Evolutionary conservation across 1,284 basidiomycete genomes (phyloP), one percentile per base, ranked within the genome.

Genomic region (Cerioporus squamosus): DNA sequence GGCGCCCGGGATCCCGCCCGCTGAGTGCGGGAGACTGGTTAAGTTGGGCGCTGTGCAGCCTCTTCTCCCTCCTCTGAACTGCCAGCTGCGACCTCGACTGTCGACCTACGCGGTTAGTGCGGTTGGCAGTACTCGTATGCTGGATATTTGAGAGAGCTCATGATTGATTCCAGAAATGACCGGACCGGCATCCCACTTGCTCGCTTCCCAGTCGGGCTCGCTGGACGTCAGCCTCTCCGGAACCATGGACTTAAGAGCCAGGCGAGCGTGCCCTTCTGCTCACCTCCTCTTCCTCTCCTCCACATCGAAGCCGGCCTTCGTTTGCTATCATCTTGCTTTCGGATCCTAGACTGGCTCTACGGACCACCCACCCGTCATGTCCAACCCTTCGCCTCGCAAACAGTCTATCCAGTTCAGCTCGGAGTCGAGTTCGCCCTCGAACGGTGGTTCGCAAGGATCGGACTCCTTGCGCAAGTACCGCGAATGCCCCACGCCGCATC

Each of bases 401-500:
- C 53, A 43, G 48, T 59, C 53, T 52, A 51, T 57, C 46, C 57
- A 54, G 17, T 55, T 36, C 33, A 29, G 38, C 33, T 55, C 54
- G 12, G 36, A 52, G 22, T 44, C 53, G 20, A 22, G 46, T 8
- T 15, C 38, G 18, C 26, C 15, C 23, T 31, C 45, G 18, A 42
- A 20, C 7, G 5, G 23, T 8, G 45, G 44, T 15, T 36, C 33
- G 12, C 47, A 44, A 23, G 24, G 24, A 38, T 12, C 48, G 2
- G n/a, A 44, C 10, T 44, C 54, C 20, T 7, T 45, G 3, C 50
- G 55, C 44, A 23, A 39, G 24, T 62, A 61, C 48, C 55, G 48
- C 51, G 58, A 67, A 12, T 31, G 44, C 36, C 64, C 60, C 0
- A 67, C 66, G 1, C 66, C 66, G 1, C 62, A 65, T 39, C 66